Evolutionary conservation across 1,139 yeast genomes (phyloP), one percentile per base, ranked within the genome.

Genomic region (Waltiozyma solani): DNA sequence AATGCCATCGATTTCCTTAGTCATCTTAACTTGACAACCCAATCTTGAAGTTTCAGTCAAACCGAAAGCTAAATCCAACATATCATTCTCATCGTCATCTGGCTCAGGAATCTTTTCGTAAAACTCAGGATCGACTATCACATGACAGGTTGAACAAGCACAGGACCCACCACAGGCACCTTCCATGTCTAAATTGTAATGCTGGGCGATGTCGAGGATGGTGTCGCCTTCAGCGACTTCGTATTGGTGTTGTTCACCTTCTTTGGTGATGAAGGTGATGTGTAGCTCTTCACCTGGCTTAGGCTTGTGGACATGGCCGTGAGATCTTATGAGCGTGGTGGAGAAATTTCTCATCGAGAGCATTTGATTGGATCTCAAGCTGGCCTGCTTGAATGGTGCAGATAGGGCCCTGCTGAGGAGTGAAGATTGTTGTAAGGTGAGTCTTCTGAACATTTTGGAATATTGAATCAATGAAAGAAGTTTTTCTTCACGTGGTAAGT

Each of bases 121-220:
- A 57, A 66, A 87, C 35, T 82, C 96, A 1, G 98, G 98, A 57
- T 91, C 98, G 31, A 91, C 87, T 38, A 91, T 91, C 42, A 91
- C 80, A 63, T 91, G 98, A 59, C 98, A 91, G 0, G 98, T 91
- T 4, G 96, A 87, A 58, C 98, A 91, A 1, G 98, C 98, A 67
- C 98, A 91, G 2, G 96, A 86, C 2, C 98, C 98, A 29, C 98
- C 98, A 63, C 98, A 91, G 0, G 98, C 98, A 35, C 98, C 95
- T 58, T 91, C 98, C 89, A 91, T 87, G 52, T 91, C 98, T 44
- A 91, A 63, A 52, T 87, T 82, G 56, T 89, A 66, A 4, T 94
- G 95, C 63, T 91, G 98, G 7, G 97, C 98, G 41, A 91, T 87
- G 58, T 91, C 98, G 57, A 91, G 66, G 35, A 91, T 56, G 36